Evolutionary conservation across 2,329 filamentous ascomycete species (phyloP), one percentile per base, ranked within the genome.

Genomic region (Claviceps pusilla): DNA sequence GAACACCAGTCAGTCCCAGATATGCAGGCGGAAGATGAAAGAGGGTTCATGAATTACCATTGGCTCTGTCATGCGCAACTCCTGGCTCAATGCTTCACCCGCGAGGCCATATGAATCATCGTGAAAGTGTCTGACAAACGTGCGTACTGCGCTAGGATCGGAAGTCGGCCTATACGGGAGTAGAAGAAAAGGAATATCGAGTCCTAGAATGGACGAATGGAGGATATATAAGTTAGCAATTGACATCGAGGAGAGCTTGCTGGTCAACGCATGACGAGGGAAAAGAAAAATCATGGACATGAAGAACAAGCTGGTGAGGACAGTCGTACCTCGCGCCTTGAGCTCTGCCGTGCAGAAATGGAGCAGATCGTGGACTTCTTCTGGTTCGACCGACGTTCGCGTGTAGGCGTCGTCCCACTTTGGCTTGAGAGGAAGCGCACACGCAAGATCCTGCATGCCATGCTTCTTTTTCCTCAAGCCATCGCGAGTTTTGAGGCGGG

Each of bases 101-200:
- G 74, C 78, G 41, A 85, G 73, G 55, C 75, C 76, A 56, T 84
- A 71, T 72, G 77, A 67, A 55, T 80, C 76, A 65, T 86, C 86
- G 74, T 96, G 98, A 71, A 89, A 97, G 71, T 91, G 89, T 65
- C 89, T 84, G 62, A 98, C 79, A 63, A 97, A 97, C 28, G 86
- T 91, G 66, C 90, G 87, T 57, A 94, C 89, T 52, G 88, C 87
- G 69, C 87, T 93, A 47, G 91, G 86, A 66, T 98, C 89, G 59
- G 90, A 93, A 33, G 87, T 89, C 28, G 91, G 93, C 62, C 93
- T 86, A 71, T 96, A 98, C 12, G 93, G 93, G 4, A 98, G 79
- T 9, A 98, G 83, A 33, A 97, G 79, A 69, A 98, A 97, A 1
- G 93, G 93, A 57, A 86, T 83, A 67, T 96, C 85, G 63, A 97